Base-by-base conservation (phyloP, 2,329 filamentous ascomycete species). In the Colletotrichum sojae region DNA sequence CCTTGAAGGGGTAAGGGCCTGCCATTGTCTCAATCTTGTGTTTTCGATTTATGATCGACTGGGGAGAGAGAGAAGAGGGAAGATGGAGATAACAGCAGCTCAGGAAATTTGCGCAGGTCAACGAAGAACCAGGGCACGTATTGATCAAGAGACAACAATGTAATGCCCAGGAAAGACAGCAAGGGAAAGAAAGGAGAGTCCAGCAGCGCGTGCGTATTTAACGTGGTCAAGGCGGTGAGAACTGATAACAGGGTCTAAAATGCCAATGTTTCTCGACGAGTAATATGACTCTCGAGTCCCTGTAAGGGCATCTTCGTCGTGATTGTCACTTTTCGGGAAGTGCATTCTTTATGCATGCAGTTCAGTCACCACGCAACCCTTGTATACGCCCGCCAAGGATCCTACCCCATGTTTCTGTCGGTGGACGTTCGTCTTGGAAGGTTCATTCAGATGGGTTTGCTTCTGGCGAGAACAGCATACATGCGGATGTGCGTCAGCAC, bases 1-100 rank as follows among this genome's bases (percentile, higher is more conserved):
- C 55, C 31, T 71, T 71, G 16, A 73, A 64, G 53, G 73, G 73
- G 25, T 72, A 67, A 10, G 66, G 61, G 52, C 69, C 62, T 10
- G 73, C 73, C 73, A 74, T 74, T n/a, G 52, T 53, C 16, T 45
- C n/a, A 4, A 45, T 45, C 48, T 53, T 62, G 18, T 15, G 16
- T 16, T 18, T 16, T 46, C 45, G 45, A 16, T 16, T 46, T n/a
- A 8, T 10, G 15, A 46, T 45, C 46, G 53, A 27, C 13, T 20
- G 48, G 45, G 25, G 48, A 5, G 46, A 16, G 25, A 49, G 22
- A 36, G 46, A 27, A 31, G 63, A 46, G 45, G 45, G 10, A 13
- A 27, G 22, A 20, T n/a, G 22, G 9, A 49, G 45, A 59, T 59
- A 18, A 36, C 43, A 48, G 56, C 31, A 25, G 31, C 31, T 10